Percentiles rank a stretch among this genome's conserved stretches.
These are phyloP conservation scores for Cinchona pubescens DNA, from an alignment of 257 asterid genomes.

Conservation along the genomic window DNA sequence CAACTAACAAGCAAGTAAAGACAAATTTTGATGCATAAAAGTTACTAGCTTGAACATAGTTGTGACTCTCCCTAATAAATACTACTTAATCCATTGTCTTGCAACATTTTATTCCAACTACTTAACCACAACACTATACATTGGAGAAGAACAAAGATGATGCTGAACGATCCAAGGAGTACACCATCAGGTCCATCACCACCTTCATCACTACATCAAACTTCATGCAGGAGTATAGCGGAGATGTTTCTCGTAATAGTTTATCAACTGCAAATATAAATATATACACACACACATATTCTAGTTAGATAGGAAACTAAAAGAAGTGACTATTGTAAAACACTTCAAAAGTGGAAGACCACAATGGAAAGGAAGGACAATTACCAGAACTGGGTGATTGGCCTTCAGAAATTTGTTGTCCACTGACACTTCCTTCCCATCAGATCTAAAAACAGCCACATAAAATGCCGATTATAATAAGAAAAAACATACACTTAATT, in stretches of 20 bases:
- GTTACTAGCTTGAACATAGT: not conserved
- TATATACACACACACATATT: too few relatives aligned
- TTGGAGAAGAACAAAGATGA: conserved; percentile 15
- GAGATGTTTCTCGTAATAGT: conserved; percentile 74
- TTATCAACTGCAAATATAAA: conserved; percentile 66
- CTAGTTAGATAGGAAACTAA: conserved; percentile 5
- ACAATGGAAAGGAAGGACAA: conserved; percentile 11
- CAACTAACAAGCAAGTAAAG: not conserved
- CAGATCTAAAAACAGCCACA: conserved; percentile 55
- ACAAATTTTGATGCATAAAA: not conserved
- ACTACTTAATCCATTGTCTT: not conserved
- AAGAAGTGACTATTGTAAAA: not conserved
- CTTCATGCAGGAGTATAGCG: conserved; percentile 49
- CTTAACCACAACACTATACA: conserved; percentile 43
- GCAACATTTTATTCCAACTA: conserved; percentile 26
- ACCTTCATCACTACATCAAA: conserved; percentile 13
- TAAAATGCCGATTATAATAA: conserved; percentile 16
- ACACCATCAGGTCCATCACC: conserved; percentile 13
- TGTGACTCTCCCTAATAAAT: not conserved
- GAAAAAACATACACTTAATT: not conserved
- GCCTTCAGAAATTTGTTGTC: conserved; percentile 87
- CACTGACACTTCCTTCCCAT: conserved; percentile 75
- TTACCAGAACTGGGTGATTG: conserved; percentile 75
- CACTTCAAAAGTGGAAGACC: not conserved
- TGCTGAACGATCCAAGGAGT: conserved; percentile 9